phyloP scores from a whole-genome alignment of 768 basidiomycete genomes.

The Suillus alpinus region DNA sequence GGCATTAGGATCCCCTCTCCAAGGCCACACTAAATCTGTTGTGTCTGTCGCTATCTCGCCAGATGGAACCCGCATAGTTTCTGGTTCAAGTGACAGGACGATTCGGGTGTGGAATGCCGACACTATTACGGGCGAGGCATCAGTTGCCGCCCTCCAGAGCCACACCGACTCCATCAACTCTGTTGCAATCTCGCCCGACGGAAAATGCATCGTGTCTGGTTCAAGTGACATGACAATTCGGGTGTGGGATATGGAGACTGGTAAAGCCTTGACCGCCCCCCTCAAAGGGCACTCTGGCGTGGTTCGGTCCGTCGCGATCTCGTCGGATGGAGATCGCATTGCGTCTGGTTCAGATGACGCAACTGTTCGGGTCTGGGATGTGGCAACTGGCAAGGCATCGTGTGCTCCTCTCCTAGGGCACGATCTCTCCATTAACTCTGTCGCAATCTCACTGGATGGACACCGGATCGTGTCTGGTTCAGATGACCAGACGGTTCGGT shows the following conservation, averaged over 20 bases:
- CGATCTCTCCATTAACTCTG: constrained; percentile 6
- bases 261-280: too few species aligned
- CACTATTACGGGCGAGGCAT: too few species aligned
- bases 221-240: background rate
- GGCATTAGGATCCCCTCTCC: background rate
- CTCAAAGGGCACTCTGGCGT: too few species aligned
- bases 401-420: background rate
- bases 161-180: background rate
- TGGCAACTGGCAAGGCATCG: background rate
- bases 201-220: constrained; percentile 1
- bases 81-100: background rate
- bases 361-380: constrained; percentile 4
- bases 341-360: constrained; percentile 9
- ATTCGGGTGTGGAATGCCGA: background rate
- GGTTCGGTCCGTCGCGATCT: background rate
- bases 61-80: background rate
- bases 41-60: background rate
- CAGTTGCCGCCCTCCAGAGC: background rate
- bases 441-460: constrained; percentile 27
- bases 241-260: background rate
- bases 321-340: background rate
- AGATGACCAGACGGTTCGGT: background rate
- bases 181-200: constrained; percentile 4
- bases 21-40: background rate
- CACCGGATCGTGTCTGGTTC: constrained; percentile 23